phyloP scores from a whole-genome alignment of 2,329 filamentous ascomycete species.

The Nothophoma quercina region DNA sequence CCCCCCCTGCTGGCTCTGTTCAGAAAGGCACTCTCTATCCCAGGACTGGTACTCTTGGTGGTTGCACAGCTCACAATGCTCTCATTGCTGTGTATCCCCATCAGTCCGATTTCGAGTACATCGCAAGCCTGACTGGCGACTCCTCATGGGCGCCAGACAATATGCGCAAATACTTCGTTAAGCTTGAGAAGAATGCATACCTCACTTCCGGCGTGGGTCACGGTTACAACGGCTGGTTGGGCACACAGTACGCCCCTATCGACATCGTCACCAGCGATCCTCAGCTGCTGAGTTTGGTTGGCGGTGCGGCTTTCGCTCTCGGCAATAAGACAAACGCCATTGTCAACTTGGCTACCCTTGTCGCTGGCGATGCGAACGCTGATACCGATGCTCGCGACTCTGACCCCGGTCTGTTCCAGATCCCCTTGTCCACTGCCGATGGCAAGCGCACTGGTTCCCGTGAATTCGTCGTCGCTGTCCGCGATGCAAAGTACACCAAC shows the following conservation, averaged over 20 bases:
- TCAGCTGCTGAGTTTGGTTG: conserved; percentile 61
- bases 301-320: conserved; percentile 62
- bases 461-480: conserved; percentile 62
- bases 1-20: conserved; percentile 61
- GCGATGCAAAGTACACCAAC: conserved; percentile 58
- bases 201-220: conserved; percentile 57
- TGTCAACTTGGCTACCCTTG: conserved; percentile 45
- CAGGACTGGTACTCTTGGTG: conserved; percentile 64
- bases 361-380: conserved; percentile 61
- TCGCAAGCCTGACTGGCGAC: conserved; percentile 67
- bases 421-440: conserved; percentile 63
- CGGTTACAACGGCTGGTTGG: conserved; percentile 66
- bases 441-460: conserved; percentile 62
- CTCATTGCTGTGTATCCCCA: conserved; percentile 67
- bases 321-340: conserved; percentile 50
- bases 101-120: conserved; percentile 66
- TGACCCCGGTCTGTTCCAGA: conserved; percentile 61
- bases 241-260: conserved; percentile 60
- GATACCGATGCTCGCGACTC: conserved; percentile 56
- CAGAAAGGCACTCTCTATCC: conserved; percentile 66
- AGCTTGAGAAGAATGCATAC: conserved; percentile 64
- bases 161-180: conserved; percentile 67
- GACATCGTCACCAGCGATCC: conserved; percentile 61
- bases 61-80: conserved; percentile 69
- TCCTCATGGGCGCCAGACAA: conserved; percentile 64